phyloP scores from a whole-genome alignment of 257 asterid species.

The Lantana camara region DNA sequence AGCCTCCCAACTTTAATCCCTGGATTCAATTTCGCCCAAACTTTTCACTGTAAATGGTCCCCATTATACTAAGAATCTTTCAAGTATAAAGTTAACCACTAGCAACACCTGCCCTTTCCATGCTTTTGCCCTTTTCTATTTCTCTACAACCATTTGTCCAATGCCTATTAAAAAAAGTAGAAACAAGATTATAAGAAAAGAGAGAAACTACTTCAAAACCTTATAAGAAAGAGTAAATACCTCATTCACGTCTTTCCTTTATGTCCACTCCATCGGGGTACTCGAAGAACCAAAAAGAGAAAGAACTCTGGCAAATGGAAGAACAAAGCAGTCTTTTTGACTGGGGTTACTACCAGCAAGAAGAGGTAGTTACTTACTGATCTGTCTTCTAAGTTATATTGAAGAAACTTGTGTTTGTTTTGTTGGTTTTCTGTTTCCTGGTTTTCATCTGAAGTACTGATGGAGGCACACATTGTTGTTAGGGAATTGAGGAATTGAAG shows the following conservation, averaged over 20 bases:
- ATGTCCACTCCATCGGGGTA: neutral
- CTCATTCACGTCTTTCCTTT: neutral
- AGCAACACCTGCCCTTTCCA: neutral
- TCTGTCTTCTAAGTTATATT: neutral
- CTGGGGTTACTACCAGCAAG: neutral
- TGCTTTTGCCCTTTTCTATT: neutral
- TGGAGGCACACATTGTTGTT: neutral
- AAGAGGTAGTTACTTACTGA: neutral
- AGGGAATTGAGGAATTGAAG: neutral
- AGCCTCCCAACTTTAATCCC: neutral
- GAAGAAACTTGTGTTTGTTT: neutral
- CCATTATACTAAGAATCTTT: neutral
- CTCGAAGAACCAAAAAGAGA: neutral
- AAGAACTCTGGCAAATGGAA: neutral
- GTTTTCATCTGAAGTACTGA: neutral
- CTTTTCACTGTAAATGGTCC: neutral
- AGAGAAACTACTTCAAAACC: neutral
- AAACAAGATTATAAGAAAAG: neutral
- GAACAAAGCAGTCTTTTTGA: neutral
- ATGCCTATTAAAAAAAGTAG: neutral
- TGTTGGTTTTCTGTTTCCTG: too few relatives aligned
- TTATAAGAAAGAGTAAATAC: neutral
- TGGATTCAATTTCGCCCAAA: neutral
- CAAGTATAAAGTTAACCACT: neutral
- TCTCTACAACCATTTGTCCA: neutral